A percentile compares a stretch with the other conserved stretches of the same genome.
phyloP scores from a whole-genome alignment of 805 yeast genomes.

The Metschnikowia baotianmanensis region DNA sequence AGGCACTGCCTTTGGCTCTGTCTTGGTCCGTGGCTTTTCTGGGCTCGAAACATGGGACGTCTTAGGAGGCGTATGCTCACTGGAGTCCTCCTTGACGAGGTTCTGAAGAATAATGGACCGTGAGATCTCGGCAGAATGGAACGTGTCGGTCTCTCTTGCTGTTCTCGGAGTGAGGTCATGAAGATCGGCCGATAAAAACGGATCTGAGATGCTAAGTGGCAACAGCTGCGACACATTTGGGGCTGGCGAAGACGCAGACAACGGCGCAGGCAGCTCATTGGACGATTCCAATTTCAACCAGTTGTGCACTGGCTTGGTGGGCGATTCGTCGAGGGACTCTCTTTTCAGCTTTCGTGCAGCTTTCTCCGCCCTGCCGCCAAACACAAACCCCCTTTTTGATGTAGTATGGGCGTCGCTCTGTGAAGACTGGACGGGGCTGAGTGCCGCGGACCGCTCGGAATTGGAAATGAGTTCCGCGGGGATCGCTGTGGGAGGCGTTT shows the following conservation, averaged over 20 bases:
- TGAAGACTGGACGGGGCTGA: neutral
- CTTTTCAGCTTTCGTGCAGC: neutral
- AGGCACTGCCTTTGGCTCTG: too few species aligned
- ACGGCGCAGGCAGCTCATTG: neutral
- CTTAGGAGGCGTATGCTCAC: too few species aligned
- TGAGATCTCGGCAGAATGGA: too few species aligned
- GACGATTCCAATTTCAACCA: conserved; percentile 5
- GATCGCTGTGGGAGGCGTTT: neutral
- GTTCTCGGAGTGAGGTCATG: neutral
- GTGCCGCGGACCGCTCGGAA: conserved; percentile 1
- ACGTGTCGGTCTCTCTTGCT: neutral
- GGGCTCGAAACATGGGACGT: too few species aligned
- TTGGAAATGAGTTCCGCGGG: conserved; percentile 2
- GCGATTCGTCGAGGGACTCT: neutral
- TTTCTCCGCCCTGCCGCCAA: neutral
- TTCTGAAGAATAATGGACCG: too few species aligned
- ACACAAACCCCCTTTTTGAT: conserved; percentile 2
- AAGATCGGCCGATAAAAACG: conserved; percentile 2
- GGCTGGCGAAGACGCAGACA: neutral
- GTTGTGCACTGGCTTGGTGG: neutral
- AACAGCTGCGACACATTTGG: neutral
- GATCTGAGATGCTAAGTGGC: neutral
- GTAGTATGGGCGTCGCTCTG: neutral
- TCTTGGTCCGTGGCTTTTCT: too few species aligned
- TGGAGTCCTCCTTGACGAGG: too few species aligned